Conservation (phyloP, 176 grass and related monocot species). For the Phoenix dactylifera region DNA sequence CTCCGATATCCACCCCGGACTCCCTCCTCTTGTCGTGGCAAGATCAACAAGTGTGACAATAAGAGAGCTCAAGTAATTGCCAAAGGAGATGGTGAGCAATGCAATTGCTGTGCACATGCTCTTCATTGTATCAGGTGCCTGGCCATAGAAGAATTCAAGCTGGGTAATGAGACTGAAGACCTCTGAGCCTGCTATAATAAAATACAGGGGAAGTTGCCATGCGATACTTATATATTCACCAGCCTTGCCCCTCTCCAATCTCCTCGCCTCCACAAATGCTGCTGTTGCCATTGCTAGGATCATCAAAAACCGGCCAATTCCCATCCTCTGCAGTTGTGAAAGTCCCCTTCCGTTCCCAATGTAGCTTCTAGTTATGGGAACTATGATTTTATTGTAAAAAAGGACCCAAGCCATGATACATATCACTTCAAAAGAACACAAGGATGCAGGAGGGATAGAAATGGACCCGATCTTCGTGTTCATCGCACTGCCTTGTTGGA, state of each 20-base stretch:
- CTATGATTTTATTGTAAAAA: constrained; percentile 3
- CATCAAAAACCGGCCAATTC: constrained; percentile 62
- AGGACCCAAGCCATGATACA: constrained; percentile 16
- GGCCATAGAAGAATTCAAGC: constrained; percentile 82
- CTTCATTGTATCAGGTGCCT: constrained; percentile 61
- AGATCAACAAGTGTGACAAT: constrained; percentile 44
- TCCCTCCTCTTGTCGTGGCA: constrained; percentile 4
- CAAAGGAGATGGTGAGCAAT: constrained; percentile 60
- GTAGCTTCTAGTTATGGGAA: not conserved
- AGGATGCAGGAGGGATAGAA: constrained; percentile 10
- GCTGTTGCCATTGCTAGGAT: constrained; percentile 39
- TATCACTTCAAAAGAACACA: constrained; percentile 5
- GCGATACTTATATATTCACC: constrained; percentile 32
- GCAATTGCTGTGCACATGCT: constrained; percentile 75
- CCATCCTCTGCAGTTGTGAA: constrained; percentile 69
- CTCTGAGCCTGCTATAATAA: constrained; percentile 50
- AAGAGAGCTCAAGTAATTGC: constrained; percentile 56
- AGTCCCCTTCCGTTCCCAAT: constrained; percentile 6
- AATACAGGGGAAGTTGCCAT: constrained; percentile 69
- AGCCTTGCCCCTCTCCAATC: constrained; percentile 21
- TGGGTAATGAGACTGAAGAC: constrained; percentile 69
- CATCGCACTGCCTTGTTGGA: constrained; percentile 17
- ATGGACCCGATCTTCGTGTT: constrained; percentile 6
- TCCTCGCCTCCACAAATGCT: constrained; percentile 41
- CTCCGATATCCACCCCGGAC: constrained; percentile 34